A percentile compares a stretch with the other conserved stretches of the same genome.
phyloP scores from a whole-genome alignment of 169 alveolate genomes.

The Cryptosporidium sp. region DNA sequence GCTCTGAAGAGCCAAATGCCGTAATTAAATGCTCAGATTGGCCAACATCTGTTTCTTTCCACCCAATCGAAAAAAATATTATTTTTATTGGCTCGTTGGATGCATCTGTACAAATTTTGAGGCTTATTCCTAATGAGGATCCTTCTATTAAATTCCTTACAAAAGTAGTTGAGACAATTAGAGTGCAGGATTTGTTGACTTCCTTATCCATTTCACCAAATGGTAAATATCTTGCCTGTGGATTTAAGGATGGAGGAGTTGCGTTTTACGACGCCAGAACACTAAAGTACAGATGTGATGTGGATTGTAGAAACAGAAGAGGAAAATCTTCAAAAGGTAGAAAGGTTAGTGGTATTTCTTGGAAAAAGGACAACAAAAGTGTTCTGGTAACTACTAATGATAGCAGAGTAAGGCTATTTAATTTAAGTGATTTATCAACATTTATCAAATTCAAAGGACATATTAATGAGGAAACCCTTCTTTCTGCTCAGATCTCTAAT shows the following conservation, averaged over 20 bases:
- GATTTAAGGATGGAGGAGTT: slow-evolving; percentile 72
- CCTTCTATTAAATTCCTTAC: not conserved
- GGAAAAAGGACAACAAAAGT: slow-evolving; percentile 65
- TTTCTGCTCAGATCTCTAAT: slow-evolving; percentile 69
- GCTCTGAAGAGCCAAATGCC: slow-evolving; percentile 30
- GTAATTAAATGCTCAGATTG: slow-evolving; percentile 60
- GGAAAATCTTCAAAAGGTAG: slow-evolving; percentile 72
- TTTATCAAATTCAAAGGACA: slow-evolving; percentile 65
- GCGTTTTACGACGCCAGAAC: slow-evolving; percentile 73
- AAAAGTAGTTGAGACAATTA: slow-evolving; percentile 44
- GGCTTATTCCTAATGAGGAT: slow-evolving; percentile 8
- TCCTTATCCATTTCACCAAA: slow-evolving; percentile 61
- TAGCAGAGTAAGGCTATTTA: slow-evolving; percentile 61
- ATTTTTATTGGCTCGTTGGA: slow-evolving; percentile 63
- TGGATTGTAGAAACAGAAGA: slow-evolving; percentile 71
- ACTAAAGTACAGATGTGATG: slow-evolving; percentile 66
- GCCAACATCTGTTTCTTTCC: slow-evolving; percentile 72
- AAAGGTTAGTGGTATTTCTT: slow-evolving; percentile 66
- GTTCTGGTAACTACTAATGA: slow-evolving; percentile 70
- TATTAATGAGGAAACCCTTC: slow-evolving; percentile 52
- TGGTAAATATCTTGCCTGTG: slow-evolving; percentile 73
- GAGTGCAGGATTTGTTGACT: slow-evolving; percentile 66
- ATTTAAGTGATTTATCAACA: slow-evolving; percentile 69
- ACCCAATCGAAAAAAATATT: slow-evolving; percentile 44
- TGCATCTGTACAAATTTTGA: slow-evolving; percentile 66